A percentile compares a stretch with the other conserved stretches of the same genome.
Evolutionary conservation across 2,329 filamentous ascomycete genomes (phyloP).

Genomic region (Trematosphaeria pertusa): DNA sequence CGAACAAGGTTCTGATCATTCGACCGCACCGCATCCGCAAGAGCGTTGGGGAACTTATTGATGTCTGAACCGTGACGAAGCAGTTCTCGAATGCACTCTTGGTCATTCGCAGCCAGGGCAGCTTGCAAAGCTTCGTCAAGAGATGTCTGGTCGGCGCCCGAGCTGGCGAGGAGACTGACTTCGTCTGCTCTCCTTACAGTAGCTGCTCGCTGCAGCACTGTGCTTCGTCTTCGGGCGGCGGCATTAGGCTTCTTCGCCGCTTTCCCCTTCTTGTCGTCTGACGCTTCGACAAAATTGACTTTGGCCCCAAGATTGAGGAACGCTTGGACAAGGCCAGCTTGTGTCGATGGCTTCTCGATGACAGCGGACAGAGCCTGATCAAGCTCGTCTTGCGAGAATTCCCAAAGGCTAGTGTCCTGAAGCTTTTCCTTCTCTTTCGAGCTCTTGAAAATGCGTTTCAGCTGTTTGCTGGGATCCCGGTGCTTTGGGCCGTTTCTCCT

Average conservation of each 20-base stretch:
- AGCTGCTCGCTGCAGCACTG: constrained; percentile 44
- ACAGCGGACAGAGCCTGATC: constrained; percentile 43
- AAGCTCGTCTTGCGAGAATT: constrained; percentile 45
- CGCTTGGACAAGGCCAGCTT: constrained; percentile 41
- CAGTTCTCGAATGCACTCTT: constrained; percentile 40
- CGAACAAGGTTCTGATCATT: constrained; percentile 39
- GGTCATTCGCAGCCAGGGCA: constrained; percentile 40
- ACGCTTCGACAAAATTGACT: constrained; percentile 37
- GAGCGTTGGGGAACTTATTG: constrained; percentile 38
- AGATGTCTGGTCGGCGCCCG: constrained; percentile 44
- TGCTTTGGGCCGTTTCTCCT: constrained; percentile 38
- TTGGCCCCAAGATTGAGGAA: constrained; percentile 43
- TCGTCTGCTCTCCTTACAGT: constrained; percentile 38
- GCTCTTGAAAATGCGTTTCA: constrained; percentile 45
- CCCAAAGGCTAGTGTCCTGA: constrained; percentile 33
- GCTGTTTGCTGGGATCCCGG: constrained; percentile 34
- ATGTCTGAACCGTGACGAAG: constrained; percentile 44
- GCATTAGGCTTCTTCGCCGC: constrained; percentile 26
- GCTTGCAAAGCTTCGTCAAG: constrained; percentile 43
- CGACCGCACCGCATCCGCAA: constrained; percentile 40
- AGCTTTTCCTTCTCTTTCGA: constrained; percentile 45
- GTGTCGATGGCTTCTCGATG: constrained; percentile 38
- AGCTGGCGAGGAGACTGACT: constrained; percentile 40
- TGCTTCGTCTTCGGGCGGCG: constrained; percentile 39
- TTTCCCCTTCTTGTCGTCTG: constrained; percentile 30